These are phyloP conservation scores for Starmerella stigmatis DNA, from an alignment of 805 yeast species.

Conservation along the genomic window DNA sequence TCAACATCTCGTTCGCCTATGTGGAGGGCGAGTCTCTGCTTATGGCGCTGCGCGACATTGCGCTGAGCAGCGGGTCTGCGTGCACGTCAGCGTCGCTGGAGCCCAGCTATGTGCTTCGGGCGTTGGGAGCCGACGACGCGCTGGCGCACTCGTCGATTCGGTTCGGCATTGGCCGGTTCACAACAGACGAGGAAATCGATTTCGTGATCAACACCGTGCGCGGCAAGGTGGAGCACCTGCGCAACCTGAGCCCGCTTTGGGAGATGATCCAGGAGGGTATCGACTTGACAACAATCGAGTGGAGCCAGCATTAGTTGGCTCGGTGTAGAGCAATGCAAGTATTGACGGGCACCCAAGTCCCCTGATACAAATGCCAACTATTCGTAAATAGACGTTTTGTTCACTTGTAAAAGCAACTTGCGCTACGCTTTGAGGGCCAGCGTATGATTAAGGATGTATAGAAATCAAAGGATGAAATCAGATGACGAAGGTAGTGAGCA, in stretches of 20 bases:
- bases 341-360: too few relatives aligned
- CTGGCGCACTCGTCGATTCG: conserved; percentile 96
- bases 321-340: too few relatives aligned
- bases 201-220: conserved; percentile 81
- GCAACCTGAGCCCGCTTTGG: conserved; percentile 93
- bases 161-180: conserved; percentile 93
- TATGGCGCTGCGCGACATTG: conserved; percentile 96
- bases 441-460: too few relatives aligned
- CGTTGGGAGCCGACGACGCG: conserved; percentile 96
- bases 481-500: too few relatives aligned
- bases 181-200: conserved; percentile 92
- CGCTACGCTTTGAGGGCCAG: too few relatives aligned
- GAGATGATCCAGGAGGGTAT: conserved; percentile 99
- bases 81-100: conserved; percentile 98
- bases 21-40: conserved; percentile 95
- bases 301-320: conserved; percentile 97
- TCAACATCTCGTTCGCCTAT: conserved; percentile 91
- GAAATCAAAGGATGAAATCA: too few relatives aligned
- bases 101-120: conserved; percentile 93
- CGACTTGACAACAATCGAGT: conserved; percentile 83
- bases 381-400: too few relatives aligned
- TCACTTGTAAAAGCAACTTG: too few relatives aligned
- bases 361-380: too few relatives aligned
- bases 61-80: conserved; percentile 92
- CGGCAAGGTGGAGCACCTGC: conserved; percentile 79